A percentile compares a stretch with the other conserved stretches of the same genome.
phyloP scores from a whole-genome alignment of 106 monocot species.

The Dendrobium huoshanense region DNA sequence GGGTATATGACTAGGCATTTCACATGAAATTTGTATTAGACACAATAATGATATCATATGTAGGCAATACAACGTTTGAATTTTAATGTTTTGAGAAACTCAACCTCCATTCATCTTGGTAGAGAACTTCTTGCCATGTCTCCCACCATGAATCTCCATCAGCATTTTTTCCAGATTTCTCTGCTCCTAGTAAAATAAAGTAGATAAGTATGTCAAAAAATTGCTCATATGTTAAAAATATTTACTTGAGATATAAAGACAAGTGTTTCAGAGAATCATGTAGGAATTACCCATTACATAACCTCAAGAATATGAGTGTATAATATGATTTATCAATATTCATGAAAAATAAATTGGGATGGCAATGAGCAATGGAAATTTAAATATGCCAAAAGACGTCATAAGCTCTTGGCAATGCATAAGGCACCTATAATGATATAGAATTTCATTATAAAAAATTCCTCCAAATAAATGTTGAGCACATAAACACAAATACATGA shows the following conservation, averaged over 20 bases:
- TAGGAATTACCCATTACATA: not conserved
- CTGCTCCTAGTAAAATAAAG: slow-evolving; percentile 54
- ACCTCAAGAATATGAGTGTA: not conserved
- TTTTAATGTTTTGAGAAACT: not conserved
- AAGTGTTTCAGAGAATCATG: not conserved
- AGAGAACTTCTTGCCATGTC: slow-evolving; percentile 95
- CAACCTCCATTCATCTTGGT: slow-evolving; percentile 99
- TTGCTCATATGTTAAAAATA: not conserved
- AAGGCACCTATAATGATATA: not conserved
- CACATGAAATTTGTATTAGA: not conserved
- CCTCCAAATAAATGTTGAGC: not conserved
- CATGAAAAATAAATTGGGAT: not conserved
- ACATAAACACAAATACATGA: not conserved
- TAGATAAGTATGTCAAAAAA: not conserved
- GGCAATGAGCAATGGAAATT: not conserved
- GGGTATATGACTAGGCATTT: not conserved
- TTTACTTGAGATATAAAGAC: slow-evolving; percentile 1
- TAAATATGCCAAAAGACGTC: not conserved
- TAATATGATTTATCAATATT: not conserved
- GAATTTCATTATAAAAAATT: not conserved
- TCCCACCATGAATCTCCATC: slow-evolving; percentile 99
- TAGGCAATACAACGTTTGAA: not conserved
- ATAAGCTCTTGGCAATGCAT: not conserved
- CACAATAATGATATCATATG: not conserved
- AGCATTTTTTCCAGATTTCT: slow-evolving; percentile 89